Conservation (phyloP, 1,139 yeast genomes). For the Protomyces inundatus region DNA sequence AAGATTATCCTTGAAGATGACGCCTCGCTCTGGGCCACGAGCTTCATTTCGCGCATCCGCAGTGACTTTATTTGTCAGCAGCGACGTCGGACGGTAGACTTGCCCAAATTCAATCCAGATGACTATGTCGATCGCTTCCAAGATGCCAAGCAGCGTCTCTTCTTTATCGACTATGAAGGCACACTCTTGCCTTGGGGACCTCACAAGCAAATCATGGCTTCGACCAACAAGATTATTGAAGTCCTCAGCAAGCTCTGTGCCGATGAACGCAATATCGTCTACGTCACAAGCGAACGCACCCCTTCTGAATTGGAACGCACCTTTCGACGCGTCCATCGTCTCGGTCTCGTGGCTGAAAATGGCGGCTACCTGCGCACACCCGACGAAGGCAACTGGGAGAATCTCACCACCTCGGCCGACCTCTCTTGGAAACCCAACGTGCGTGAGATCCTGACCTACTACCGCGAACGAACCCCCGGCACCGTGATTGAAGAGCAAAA, state of each 20-base stretch:
- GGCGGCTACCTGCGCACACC: conserved; percentile 53
- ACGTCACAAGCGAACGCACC: conserved; percentile 45
- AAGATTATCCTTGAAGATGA: conserved; percentile 16
- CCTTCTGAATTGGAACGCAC: conserved; percentile 46
- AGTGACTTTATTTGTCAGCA: conserved; percentile 60
- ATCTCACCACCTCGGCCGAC: conserved; percentile 53
- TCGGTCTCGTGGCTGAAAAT: conserved; percentile 85
- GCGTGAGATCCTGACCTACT: conserved; percentile 55
- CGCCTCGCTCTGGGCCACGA: conserved; percentile 55
- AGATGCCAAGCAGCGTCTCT: conserved; percentile 35
- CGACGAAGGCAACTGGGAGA: conserved; percentile 52
- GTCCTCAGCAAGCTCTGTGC: conserved; percentile 47
- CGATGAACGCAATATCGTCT: conserved; percentile 60
- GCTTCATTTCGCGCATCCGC: conserved; percentile 53
- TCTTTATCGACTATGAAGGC: conserved; percentile 35
- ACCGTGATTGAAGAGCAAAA: conserved; percentile 68
- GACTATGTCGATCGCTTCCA: conserved; percentile 34
- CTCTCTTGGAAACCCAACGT: conserved; percentile 60
- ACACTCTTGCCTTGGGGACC: conserved; percentile 31
- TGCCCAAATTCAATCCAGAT: conserved; percentile 36
- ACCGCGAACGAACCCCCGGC: conserved; percentile 76
- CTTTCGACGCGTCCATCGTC: conserved; percentile 59
- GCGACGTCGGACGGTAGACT: conserved; percentile 40
- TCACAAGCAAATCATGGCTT: conserved; percentile 33
- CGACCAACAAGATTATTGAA: conserved; percentile 38